Conservation (phyloP, 2,329 filamentous ascomycete genomes). For the Fusarium pseudoanthophilum region DNA sequence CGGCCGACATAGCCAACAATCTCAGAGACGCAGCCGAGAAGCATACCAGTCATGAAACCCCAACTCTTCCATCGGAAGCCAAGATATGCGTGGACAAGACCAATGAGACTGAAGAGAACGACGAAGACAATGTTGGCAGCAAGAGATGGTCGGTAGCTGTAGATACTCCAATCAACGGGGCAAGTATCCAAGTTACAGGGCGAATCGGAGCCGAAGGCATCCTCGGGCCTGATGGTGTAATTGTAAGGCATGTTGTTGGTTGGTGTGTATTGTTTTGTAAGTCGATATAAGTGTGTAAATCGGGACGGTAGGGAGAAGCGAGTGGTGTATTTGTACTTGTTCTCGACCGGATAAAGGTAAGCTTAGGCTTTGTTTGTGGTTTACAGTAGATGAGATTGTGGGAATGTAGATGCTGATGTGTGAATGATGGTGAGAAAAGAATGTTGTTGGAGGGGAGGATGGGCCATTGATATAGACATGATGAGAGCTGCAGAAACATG, state of each 20-base stretch:
- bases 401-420: slow-evolving; percentile 3
- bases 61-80: slow-evolving; percentile 60
- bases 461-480: slow-evolving; percentile 29
- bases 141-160: slow-evolving; percentile 65
- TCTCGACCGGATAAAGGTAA: slow-evolving; percentile 5
- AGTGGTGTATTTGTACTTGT: background rate
- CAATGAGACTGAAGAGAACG: slow-evolving; percentile 59
- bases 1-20: slow-evolving; percentile 72
- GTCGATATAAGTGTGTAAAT: background rate
- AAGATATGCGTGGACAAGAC: slow-evolving; percentile 55
- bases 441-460: slow-evolving; percentile 11
- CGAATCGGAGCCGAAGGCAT: slow-evolving; percentile 56
- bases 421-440: slow-evolving; percentile 9
- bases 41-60: slow-evolving; percentile 63
- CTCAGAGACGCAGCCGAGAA: slow-evolving; percentile 66
- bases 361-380: slow-evolving; percentile 20
- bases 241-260: slow-evolving; percentile 39
- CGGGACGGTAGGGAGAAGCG: background rate
- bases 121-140: slow-evolving; percentile 64
- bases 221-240: slow-evolving; percentile 36
- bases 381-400: background rate
- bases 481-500: background rate
- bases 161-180: slow-evolving; percentile 59
- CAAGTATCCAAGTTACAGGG: slow-evolving; percentile 62
- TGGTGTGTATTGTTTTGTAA: background rate